phyloP scores from a whole-genome alignment of 129 eudicot species.

The Solidago caesia region DNA sequence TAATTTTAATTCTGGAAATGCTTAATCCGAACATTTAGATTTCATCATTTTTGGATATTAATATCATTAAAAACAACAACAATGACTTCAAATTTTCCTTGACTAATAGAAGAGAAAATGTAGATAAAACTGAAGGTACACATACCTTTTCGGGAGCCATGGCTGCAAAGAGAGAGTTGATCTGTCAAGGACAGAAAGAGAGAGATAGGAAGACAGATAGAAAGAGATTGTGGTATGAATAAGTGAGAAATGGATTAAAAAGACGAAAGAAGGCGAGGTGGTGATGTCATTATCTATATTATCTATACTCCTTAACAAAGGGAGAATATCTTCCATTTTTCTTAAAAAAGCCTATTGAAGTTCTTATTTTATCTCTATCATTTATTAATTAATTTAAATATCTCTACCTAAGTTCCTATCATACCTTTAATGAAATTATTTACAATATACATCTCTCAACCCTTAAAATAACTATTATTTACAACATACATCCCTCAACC shows the following conservation, averaged over 20 bases:
- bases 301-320: neutral
- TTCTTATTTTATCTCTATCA: no score
- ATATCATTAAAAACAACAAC: neutral
- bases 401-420: no score
- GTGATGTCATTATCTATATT: slow-evolving; percentile 17
- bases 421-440: no score
- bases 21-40: neutral
- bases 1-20: slow-evolving; percentile 11
- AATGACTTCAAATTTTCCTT: neutral
- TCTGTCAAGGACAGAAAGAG: slow-evolving; percentile 11
- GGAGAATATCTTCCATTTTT: no score
- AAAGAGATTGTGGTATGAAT: slow-evolving; percentile 24
- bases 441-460: no score
- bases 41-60: neutral
- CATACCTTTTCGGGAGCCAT: slow-evolving; percentile 44
- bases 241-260: slow-evolving; percentile 29
- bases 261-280: slow-evolving; percentile 22
- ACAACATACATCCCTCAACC: no score
- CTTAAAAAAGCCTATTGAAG: no score
- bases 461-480: no score
- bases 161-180: slow-evolving; percentile 3
- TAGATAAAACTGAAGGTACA: neutral
- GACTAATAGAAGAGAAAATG: neutral
- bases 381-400: no score
- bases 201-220: neutral